Percentiles rank a stretch among this genome's conserved stretches.
Conservation (phyloP, 164 flowering plant species). For the Macadamia tetraphylla region DNA sequence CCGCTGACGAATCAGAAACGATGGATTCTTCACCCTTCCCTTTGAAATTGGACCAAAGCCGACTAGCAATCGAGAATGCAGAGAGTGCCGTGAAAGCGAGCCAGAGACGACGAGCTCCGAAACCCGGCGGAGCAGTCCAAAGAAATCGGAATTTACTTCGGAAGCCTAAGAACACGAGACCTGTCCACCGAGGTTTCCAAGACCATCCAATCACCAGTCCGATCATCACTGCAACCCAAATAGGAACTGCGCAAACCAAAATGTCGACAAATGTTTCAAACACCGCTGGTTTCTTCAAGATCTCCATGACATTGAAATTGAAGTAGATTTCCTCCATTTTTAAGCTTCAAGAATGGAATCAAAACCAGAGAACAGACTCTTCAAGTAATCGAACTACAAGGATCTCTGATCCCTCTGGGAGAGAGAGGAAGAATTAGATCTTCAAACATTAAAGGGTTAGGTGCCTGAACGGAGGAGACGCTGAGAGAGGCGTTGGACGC, state of each 20-base stretch:
- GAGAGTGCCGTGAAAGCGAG: constrained; percentile 79
- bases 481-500: too few species aligned
- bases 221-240: constrained; percentile 95
- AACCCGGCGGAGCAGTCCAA: constrained; percentile 79
- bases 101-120: constrained; percentile 87
- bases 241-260: constrained; percentile 87
- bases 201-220: constrained; percentile 96
- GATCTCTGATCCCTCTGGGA: background rate
- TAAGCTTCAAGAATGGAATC: background rate
- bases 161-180: constrained; percentile 60
- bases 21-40: constrained; percentile 21
- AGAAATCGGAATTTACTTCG: constrained; percentile 60
- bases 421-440: background rate
- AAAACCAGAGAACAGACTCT: too few species aligned
- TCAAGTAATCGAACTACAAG: constrained; percentile 1
- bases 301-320: constrained; percentile 33
- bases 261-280: constrained; percentile 88
- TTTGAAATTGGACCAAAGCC: constrained; percentile 47
- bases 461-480: background rate
- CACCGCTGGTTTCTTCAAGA: constrained; percentile 50
- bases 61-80: constrained; percentile 60
- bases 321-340: constrained; percentile 24
- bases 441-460: background rate
- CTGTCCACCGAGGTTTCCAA: constrained; percentile 93
- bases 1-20: constrained; percentile 11